These are phyloP conservation scores for Fusarium aywerte DNA, from an alignment of 2,329 filamentous ascomycete genomes.

Conservation along the genomic window DNA sequence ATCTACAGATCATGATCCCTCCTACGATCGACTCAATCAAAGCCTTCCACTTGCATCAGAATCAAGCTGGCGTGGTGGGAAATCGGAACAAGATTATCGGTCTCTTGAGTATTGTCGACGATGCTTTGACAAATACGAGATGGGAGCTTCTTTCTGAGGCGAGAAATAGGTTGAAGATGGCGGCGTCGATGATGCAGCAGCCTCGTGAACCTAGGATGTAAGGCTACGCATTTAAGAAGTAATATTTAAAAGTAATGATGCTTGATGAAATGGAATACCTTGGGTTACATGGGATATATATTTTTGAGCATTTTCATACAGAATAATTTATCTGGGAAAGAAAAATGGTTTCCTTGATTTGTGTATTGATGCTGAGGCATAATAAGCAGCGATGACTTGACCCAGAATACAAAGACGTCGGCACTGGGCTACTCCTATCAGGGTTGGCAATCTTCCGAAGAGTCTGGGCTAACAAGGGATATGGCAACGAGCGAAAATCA, in stretches of 20 bases:
- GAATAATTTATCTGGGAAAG: neutral
- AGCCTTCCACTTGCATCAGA: slow-evolving; percentile 45
- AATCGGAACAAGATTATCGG: slow-evolving; percentile 46
- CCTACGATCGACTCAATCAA: slow-evolving; percentile 46
- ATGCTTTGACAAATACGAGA: slow-evolving; percentile 40
- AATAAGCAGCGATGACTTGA: no score
- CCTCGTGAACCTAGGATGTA: slow-evolving; percentile 38
- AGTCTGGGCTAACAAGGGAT: neutral
- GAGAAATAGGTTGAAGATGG: slow-evolving; percentile 43
- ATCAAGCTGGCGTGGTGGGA: slow-evolving; percentile 45
- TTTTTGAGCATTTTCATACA: neutral
- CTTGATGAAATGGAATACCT: slow-evolving; percentile 13
- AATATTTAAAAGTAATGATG: slow-evolving; percentile 2
- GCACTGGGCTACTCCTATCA: no score
- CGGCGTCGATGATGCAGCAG: slow-evolving; percentile 45
- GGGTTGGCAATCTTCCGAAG: neutral
- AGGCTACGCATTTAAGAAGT: neutral
- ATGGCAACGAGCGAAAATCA: neutral
- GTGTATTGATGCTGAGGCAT: no score
- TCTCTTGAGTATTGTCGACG: slow-evolving; percentile 42
- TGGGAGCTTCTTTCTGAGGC: slow-evolving; percentile 46
- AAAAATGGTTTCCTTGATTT: no score
- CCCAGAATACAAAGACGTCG: neutral
- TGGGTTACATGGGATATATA: slow-evolving; percentile 6
- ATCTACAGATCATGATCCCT: slow-evolving; percentile 46